Percentiles rank a stretch among this genome's conserved stretches.
These are phyloP conservation scores for Quercus ilex DNA, from an alignment of 306 rosid genomes.

Conservation along the genomic window DNA sequence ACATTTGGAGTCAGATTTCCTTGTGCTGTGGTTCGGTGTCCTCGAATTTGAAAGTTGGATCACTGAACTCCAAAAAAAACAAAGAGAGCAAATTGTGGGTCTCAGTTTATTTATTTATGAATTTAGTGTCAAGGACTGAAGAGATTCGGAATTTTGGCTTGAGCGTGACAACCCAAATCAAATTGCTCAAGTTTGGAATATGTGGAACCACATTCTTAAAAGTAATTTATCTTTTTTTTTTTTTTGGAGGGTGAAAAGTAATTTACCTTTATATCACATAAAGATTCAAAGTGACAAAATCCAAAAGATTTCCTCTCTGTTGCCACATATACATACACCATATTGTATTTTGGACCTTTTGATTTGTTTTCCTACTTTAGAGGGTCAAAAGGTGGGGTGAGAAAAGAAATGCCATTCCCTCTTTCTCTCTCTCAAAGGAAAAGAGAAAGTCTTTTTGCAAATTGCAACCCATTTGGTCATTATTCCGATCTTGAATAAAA, in stretches of 20 bases:
- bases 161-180: not conserved
- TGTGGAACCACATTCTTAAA: not conserved
- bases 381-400: not conserved
- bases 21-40: too few relatives aligned
- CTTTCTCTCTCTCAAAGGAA: not conserved
- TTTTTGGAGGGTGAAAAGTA: not conserved
- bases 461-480: not conserved
- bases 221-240: not conserved
- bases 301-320: not conserved
- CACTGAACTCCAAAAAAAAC: too few relatives aligned
- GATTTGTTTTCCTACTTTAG: not conserved
- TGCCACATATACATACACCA: not conserved
- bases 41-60: too few relatives aligned
- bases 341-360: not conserved
- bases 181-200: not conserved
- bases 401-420: slow-evolving; percentile 1
- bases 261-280: not conserved
- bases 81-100: not conserved
- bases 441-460: not conserved
- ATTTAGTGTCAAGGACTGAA: not conserved
- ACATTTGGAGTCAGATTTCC: too few relatives aligned
- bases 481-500: not conserved
- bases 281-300: not conserved
- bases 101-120: not conserved
- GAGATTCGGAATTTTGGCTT: not conserved